Conservation (phyloP, 345 rosid species). For the Populus ilicifolia region DNA sequence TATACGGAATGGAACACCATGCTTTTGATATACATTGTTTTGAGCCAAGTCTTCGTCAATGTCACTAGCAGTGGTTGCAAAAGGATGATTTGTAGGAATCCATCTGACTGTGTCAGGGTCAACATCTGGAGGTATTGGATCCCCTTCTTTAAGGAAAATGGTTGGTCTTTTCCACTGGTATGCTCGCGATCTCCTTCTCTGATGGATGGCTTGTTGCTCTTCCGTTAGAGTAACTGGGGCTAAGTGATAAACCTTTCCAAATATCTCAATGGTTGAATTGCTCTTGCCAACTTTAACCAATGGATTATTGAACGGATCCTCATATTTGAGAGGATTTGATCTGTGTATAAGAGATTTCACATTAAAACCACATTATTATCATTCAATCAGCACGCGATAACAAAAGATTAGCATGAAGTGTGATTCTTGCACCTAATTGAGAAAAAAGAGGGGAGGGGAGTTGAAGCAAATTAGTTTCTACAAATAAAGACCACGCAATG, state of each 20-base stretch:
- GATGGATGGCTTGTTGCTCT: slow-evolving; percentile 72
- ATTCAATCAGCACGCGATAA: neutral
- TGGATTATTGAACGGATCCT: slow-evolving; percentile 92
- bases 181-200: slow-evolving; percentile 90
- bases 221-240: slow-evolving; percentile 83
- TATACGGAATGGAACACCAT: slow-evolving; percentile 88
- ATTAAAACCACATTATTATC: neutral
- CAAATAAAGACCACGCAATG: neutral
- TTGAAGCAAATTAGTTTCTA: neutral
- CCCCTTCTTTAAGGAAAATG: slow-evolving; percentile 86
- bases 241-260: slow-evolving; percentile 77
- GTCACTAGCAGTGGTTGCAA: slow-evolving; percentile 81
- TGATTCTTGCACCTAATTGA: neutral
- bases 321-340: slow-evolving; percentile 70
- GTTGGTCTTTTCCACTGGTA: slow-evolving; percentile 97
- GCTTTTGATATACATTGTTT: slow-evolving; percentile 81
- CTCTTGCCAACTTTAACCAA: slow-evolving; percentile 71
- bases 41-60: slow-evolving; percentile 90
- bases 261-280: slow-evolving; percentile 81
- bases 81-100: slow-evolving; percentile 99
- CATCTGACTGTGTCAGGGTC: slow-evolving; percentile 92
- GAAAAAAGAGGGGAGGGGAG: neutral
- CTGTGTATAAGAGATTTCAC: slow-evolving; percentile 36
- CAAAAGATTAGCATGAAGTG: neutral
- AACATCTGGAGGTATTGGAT: slow-evolving; percentile 73